These are phyloP conservation scores for Halocafeteria seosinensis DNA, from an alignment of 108 stramenopile genomes.

Conservation along the genomic window DNA sequence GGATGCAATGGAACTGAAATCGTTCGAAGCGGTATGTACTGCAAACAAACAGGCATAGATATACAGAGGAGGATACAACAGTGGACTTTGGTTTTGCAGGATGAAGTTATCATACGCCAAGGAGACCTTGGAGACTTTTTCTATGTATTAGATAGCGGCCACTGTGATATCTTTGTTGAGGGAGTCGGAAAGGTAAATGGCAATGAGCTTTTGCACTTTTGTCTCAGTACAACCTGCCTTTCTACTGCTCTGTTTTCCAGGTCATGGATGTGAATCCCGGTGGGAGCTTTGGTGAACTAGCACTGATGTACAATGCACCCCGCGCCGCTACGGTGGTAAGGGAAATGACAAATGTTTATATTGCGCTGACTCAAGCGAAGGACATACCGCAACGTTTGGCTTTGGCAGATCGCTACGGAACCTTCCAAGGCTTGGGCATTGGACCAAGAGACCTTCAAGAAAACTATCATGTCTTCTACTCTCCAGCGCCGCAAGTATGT, in stretches of 20 bases:
- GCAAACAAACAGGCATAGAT: background rate
- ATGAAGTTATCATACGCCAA: conserved; percentile 16
- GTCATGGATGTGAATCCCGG: background rate
- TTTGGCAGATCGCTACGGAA: conserved; percentile 16
- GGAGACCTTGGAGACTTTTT: conserved; percentile 24
- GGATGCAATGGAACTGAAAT: background rate
- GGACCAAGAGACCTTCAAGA: conserved; percentile 9
- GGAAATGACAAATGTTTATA: background rate
- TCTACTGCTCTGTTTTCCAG: too few species aligned
- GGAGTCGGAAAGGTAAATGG: conserved; percentile 3
- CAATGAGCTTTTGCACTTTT: too few species aligned
- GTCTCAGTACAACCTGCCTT: too few species aligned
- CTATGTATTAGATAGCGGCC: conserved; percentile 13
- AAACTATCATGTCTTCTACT: conserved; percentile 1
- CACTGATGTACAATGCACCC: conserved; percentile 71
- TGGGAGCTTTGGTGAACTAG: conserved; percentile 63
- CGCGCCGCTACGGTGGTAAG: conserved; percentile 53
- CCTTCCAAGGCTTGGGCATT: conserved; percentile 14
- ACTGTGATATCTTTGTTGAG: conserved; percentile 12
- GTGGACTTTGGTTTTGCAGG: background rate
- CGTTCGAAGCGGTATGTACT: background rate
- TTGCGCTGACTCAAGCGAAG: too few species aligned
- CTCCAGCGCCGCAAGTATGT: too few species aligned
- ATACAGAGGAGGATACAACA: background rate
- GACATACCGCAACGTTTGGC: too few species aligned